Evolutionary conservation across 2,329 filamentous ascomycete genomes (phyloP), one percentile per base, ranked within the genome.

Genomic region (Sporothrix inflata): DNA sequence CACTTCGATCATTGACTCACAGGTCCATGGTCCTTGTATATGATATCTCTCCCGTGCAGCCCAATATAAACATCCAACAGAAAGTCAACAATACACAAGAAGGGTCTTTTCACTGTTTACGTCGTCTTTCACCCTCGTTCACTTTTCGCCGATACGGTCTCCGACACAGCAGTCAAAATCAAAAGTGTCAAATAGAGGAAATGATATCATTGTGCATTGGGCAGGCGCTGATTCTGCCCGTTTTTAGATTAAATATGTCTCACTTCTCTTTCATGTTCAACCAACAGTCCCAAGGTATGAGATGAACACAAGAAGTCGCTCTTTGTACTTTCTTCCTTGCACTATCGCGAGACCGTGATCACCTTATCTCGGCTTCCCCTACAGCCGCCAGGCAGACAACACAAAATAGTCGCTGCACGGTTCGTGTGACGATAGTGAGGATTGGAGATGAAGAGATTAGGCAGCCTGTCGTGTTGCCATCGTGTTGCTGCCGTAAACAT

Each of bases 131-230:
- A 42, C 14, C 40, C 9, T 42, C 40, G 21, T 24, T 7, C 4
- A 7, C 11, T 11, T 16, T 30, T 66, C 4, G 63, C 63, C 40
- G 38, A 49, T 38, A 14, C 60, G 21, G 38, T 4, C 60, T 24
- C 60, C 60, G 38, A 42, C 5, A 19, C 38, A 45, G 21, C 60
- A 65, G 21, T 14, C n/a, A n/a, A n/a, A n/a, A n/a, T n/a, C n/a
- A n/a, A 42, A 8, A 63, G 19, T 11, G 27, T 4, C 55, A 21
- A 42, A 42, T 7, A 24, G 11, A 42, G 60, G 21, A 12, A 34
- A 61, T 51, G 68, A 61, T 27, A 47, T 61, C 38, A 61, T 61
- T 21, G 65, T 53, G 65, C 65, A 19, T 60, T n/a, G 21, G 7
- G 1, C 12, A 45, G 21, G 47, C 51, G 30, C 38, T n/a, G n/a